Evolutionary conservation across 108 stramenopile species (phyloP).

Genomic region (Skeletonema grethae): DNA sequence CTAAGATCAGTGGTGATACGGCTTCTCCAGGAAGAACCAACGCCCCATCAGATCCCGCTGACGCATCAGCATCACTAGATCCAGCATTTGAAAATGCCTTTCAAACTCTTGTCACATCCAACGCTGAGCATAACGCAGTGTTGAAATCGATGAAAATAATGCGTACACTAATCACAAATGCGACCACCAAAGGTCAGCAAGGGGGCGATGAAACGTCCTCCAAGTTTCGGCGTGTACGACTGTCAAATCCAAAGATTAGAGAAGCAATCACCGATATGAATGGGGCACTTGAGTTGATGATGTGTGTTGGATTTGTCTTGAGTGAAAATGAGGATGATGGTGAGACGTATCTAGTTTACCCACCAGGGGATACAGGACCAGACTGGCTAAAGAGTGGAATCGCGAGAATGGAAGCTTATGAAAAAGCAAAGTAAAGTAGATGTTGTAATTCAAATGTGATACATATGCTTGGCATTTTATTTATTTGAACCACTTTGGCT

Average conservation of each 20-base stretch:
- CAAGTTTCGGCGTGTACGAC: constrained; percentile 75
- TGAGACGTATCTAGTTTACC: constrained; percentile 73
- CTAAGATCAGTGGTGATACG: constrained; percentile 14
- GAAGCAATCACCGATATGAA: constrained; percentile 67
- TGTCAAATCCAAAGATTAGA: constrained; percentile 82
- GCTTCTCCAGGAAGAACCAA: constrained; percentile 29
- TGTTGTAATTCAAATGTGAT: background rate
- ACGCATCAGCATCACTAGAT: background rate
- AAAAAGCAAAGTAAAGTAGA: constrained; percentile 14
- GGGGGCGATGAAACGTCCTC: constrained; percentile 50
- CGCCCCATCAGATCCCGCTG: constrained; percentile 48
- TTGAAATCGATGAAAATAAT: constrained; percentile 53
- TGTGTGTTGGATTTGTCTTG: constrained; percentile 65
- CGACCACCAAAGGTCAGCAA: constrained; percentile 76
- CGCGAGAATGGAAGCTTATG: constrained; percentile 60
- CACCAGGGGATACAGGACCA: constrained; percentile 50
- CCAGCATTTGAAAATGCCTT: constrained; percentile 67
- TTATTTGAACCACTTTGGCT: constrained; percentile 51
- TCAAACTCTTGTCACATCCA: constrained; percentile 49
- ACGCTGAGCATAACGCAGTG: constrained; percentile 29
- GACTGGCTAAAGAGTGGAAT: constrained; percentile 59
- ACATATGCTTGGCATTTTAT: background rate
- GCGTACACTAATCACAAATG: constrained; percentile 72
- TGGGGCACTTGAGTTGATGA: constrained; percentile 77
- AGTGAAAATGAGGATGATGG: constrained; percentile 66